Percentiles rank a stretch among this genome's conserved stretches.
Evolutionary conservation across 768 basidiomycete genomes (phyloP).

Genomic region (Gloeostereum incarnatum): DNA sequence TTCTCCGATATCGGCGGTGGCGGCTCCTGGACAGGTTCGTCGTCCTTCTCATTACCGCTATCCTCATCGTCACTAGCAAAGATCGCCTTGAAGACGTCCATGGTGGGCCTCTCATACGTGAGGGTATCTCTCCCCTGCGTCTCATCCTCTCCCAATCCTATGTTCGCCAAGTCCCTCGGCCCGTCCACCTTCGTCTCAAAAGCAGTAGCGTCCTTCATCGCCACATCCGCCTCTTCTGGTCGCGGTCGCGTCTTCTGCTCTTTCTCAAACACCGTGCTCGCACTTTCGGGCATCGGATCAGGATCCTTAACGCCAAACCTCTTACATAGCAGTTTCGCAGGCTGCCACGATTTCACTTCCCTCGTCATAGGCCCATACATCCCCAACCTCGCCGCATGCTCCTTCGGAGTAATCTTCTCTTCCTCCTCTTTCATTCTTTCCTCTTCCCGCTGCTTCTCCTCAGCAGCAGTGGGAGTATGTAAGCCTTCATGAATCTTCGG

Average conservation of each 20-base stretch:
- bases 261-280: conserved; percentile 20
- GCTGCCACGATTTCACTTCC: conserved; percentile 66
- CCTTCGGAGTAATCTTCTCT: conserved; percentile 66
- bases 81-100: conserved; percentile 96
- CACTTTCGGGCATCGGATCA: conserved; percentile 42
- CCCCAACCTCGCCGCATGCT: conserved; percentile 73
- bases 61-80: conserved; percentile 95
- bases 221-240: conserved; percentile 12
- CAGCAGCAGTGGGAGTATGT: conserved; percentile 44
- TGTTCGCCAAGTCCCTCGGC: conserved; percentile 52
- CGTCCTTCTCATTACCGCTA: conserved; percentile 58
- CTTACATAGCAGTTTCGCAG: conserved; percentile 82
- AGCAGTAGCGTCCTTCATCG: conserved; percentile 1
- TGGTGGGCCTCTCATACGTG: conserved; percentile 79
- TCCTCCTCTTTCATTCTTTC: conserved; percentile 31
- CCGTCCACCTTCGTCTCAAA: background rate
- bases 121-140: conserved; percentile 81
- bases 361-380: conserved; percentile 90
- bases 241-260: conserved; percentile 3
- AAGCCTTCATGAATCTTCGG: conserved; percentile 60
- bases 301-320: conserved; percentile 91
- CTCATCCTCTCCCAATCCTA: conserved; percentile 91
- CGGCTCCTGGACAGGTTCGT: conserved; percentile 3
- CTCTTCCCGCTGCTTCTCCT: conserved; percentile 31
- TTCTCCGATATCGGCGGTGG: conserved; percentile 6